Conservation (phyloP, 768 basidiomycete genomes). For the Calvatia gigantea region DNA sequence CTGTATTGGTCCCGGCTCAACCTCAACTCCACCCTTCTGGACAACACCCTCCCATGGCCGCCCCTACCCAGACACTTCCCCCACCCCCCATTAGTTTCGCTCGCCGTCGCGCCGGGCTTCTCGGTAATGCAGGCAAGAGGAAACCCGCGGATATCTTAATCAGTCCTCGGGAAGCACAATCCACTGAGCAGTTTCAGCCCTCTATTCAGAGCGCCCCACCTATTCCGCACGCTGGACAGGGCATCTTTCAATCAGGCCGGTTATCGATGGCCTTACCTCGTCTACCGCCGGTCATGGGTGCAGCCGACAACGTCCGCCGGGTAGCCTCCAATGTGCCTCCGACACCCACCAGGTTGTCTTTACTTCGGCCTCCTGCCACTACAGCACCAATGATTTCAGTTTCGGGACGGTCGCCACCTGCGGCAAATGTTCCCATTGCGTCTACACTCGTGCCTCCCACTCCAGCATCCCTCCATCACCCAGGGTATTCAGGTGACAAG, state of each 20-base stretch:
- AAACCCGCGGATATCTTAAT: conserved; percentile 82
- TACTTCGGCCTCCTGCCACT: conserved; percentile 33
- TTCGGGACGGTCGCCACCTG: conserved; percentile 47
- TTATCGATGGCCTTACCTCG: conserved; percentile 67
- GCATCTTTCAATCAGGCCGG: conserved; percentile 38
- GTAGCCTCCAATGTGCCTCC: conserved; percentile 66
- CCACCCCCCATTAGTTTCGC: conserved; percentile 78
- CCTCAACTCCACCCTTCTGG: conserved; percentile 15
- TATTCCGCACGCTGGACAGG: conserved; percentile 48
- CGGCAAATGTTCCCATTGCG: conserved; percentile 66
- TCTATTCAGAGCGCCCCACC: conserved; percentile 78
- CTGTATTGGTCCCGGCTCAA: conserved; percentile 26
- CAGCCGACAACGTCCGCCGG: conserved; percentile 41
- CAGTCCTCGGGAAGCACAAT: conserved; percentile 59
- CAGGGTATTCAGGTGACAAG: conserved; percentile 61
- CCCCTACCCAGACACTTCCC: conserved; percentile 44
- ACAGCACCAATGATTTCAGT: conserved; percentile 24
- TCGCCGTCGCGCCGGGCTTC: conserved; percentile 63
- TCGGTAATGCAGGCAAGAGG: conserved; percentile 49
- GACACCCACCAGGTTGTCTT: conserved; percentile 61
- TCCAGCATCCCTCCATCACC: conserved; percentile 60
- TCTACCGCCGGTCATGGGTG: conserved; percentile 47
- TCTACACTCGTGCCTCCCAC: conserved; percentile 65
- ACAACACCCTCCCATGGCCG: conserved; percentile 21
- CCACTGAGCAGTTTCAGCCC: conserved; percentile 54